Conservation (phyloP, 2,329 filamentous ascomycete genomes). For the Calycina marina region DNA sequence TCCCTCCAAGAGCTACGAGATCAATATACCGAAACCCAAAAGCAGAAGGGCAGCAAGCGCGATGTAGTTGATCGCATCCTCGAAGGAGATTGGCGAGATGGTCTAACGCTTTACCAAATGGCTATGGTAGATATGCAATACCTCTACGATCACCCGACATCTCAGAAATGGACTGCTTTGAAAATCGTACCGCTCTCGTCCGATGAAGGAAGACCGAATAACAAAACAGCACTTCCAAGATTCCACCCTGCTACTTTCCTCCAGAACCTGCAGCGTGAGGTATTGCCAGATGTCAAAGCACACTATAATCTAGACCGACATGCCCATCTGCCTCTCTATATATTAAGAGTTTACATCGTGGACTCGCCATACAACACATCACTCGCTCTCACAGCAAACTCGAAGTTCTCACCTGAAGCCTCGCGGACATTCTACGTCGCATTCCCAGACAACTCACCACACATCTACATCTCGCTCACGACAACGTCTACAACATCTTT, state of each 20-base stretch:
- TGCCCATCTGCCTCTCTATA: conserved; percentile 48
- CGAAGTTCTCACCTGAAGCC: conserved; percentile 34
- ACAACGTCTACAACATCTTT: conserved; percentile 38
- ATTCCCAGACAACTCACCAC: conserved; percentile 67
- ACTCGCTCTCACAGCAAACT: conserved; percentile 27
- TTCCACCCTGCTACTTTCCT: conserved; percentile 74
- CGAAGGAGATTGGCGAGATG: conserved; percentile 55
- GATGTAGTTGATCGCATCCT: conserved; percentile 49
- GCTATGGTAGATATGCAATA: conserved; percentile 56
- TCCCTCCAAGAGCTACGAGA: conserved; percentile 53
- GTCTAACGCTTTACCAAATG: conserved; percentile 49
- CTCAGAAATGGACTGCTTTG: conserved; percentile 50
- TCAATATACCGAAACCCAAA: conserved; percentile 45
- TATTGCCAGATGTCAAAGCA: conserved; percentile 66
- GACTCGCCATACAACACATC: conserved; percentile 66
- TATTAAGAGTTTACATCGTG: conserved; percentile 66
- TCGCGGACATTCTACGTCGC: conserved; percentile 65
- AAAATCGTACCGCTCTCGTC: conserved; percentile 37
- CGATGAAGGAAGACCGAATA: conserved; percentile 27
- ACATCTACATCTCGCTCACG: conserved; percentile 54
- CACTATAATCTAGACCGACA: conserved; percentile 72
- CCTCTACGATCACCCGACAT: conserved; percentile 48
- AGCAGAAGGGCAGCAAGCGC: conserved; percentile 43
- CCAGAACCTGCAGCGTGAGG: conserved; percentile 56
- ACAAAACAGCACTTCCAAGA: conserved; percentile 42